Conservation (phyloP, 352 stramenopile genomes). For the Pythium sukuiense region DNA sequence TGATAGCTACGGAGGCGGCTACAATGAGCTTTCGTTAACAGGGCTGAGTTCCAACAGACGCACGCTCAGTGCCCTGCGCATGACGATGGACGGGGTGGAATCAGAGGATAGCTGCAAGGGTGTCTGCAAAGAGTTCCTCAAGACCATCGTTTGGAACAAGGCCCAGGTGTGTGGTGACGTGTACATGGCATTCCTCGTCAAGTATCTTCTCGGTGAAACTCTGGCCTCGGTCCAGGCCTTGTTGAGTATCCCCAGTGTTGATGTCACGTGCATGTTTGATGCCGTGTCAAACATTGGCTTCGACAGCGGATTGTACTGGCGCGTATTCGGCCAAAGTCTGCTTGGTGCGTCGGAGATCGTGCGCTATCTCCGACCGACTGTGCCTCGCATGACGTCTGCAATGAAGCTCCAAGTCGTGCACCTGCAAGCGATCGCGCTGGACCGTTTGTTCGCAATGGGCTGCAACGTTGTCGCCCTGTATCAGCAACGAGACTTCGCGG, state of each 20-base stretch:
- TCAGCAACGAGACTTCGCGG: slow-evolving; percentile 56
- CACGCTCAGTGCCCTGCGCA: slow-evolving; percentile 13
- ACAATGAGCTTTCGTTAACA: slow-evolving; percentile 52
- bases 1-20: slow-evolving; percentile 17
- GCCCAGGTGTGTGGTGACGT: slow-evolving; percentile 57
- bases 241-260: slow-evolving; percentile 39
- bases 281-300: slow-evolving; percentile 11
- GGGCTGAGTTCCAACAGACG: slow-evolving; percentile 55
- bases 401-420: slow-evolving; percentile 57
- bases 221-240: slow-evolving; percentile 48
- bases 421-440: slow-evolving; percentile 49
- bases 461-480: slow-evolving; percentile 52
- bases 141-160: slow-evolving; percentile 47
- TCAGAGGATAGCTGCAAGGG: slow-evolving; percentile 30
- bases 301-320: slow-evolving; percentile 59
- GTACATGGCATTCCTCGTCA: slow-evolving; percentile 78
- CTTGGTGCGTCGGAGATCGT: slow-evolving; percentile 67
- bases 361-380: slow-evolving; percentile 53
- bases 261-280: slow-evolving; percentile 68
- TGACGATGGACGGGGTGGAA: slow-evolving; percentile 14
- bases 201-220: slow-evolving; percentile 58
- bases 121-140: slow-evolving; percentile 66
- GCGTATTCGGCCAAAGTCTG: slow-evolving; percentile 66
- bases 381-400: slow-evolving; percentile 45
- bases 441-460: slow-evolving; percentile 54